A percentile compares a stretch with the other conserved stretches of the same genome.
These are phyloP conservation scores for Xylariaceae sp. DNA, from an alignment of 2,329 filamentous ascomycete species.

Conservation along the genomic window DNA sequence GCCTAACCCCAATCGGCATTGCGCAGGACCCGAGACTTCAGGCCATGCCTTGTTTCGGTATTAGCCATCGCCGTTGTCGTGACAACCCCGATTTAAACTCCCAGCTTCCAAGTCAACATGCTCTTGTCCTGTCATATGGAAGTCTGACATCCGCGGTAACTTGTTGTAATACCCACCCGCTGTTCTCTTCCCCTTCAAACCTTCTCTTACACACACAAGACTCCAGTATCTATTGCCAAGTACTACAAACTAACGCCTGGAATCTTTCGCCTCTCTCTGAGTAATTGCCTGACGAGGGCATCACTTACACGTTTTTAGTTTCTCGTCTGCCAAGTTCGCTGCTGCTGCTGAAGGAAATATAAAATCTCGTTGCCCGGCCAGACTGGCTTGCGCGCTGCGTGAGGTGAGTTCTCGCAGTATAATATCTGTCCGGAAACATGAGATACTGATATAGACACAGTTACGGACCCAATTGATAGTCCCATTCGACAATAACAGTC, in stretches of 20 bases:
- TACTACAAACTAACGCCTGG: too few species aligned
- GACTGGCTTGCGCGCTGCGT: slow-evolving; percentile 36
- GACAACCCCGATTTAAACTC: slow-evolving; percentile 7
- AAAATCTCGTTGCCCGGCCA: slow-evolving; percentile 32
- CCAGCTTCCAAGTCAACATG: too few species aligned
- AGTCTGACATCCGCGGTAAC: slow-evolving; percentile 2
- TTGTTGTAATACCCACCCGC: slow-evolving; percentile 5
- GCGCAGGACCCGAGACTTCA: slow-evolving; percentile 9
- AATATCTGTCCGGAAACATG: background rate
- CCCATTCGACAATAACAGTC: slow-evolving; percentile 29
- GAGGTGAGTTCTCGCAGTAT: slow-evolving; percentile 23
- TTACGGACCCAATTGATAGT: slow-evolving; percentile 42
- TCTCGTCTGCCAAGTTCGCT: slow-evolving; percentile 33
- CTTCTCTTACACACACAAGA: slow-evolving; percentile 4
- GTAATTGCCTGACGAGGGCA: slow-evolving; percentile 16
- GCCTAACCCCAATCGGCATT: slow-evolving; percentile 7
- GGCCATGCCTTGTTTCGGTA: background rate
- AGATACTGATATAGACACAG: slow-evolving; percentile 26
- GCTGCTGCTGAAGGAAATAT: slow-evolving; percentile 31
- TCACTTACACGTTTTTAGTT: slow-evolving; percentile 29
- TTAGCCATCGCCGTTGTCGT: slow-evolving; percentile 9
- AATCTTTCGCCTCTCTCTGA: too few species aligned
- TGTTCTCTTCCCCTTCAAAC: background rate
- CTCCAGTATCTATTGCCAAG: background rate
- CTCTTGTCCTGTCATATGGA: background rate